These are phyloP conservation scores for Schwanniomyces vanrijiae DNA, from an alignment of 805 yeast species.

Conservation along the genomic window DNA sequence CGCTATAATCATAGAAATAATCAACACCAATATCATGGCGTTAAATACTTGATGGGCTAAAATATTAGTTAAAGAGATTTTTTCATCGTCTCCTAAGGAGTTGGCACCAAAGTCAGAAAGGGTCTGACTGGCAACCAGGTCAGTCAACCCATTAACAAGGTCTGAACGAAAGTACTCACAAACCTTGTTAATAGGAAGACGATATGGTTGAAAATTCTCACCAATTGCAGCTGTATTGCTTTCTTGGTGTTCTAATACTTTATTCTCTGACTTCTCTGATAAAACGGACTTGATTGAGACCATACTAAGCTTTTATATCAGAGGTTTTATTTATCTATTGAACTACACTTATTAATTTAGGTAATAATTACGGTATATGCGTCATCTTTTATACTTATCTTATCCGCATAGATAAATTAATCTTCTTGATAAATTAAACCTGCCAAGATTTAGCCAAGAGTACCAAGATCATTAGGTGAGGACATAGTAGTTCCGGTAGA, in stretches of 20 bases:
- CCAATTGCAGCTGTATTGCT: neutral
- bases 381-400: neutral
- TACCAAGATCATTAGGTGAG: neutral
- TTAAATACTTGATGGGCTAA: conserved; percentile 38
- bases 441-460: conserved; percentile 1
- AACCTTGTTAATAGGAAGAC: conserved; percentile 35
- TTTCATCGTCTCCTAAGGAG: conserved; percentile 29
- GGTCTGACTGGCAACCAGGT: conserved; percentile 11
- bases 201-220: conserved; percentile 20
- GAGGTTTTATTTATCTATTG: neutral
- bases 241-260: neutral
- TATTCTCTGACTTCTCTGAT: conserved; percentile 1
- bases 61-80: conserved; percentile 26
- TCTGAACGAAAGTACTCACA: conserved; percentile 41
- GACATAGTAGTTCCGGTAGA: neutral
- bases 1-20: conserved; percentile 38
- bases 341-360: neutral
- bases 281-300: neutral
- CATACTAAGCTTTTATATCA: neutral
- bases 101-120: conserved; percentile 21
- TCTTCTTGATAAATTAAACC: neutral
- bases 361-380: neutral
- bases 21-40: conserved; percentile 39
- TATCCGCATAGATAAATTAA: neutral
- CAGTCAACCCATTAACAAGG: conserved; percentile 46